Conservation (phyloP, 1,284 basidiomycete species). For the Entoloma clypeatum region DNA sequence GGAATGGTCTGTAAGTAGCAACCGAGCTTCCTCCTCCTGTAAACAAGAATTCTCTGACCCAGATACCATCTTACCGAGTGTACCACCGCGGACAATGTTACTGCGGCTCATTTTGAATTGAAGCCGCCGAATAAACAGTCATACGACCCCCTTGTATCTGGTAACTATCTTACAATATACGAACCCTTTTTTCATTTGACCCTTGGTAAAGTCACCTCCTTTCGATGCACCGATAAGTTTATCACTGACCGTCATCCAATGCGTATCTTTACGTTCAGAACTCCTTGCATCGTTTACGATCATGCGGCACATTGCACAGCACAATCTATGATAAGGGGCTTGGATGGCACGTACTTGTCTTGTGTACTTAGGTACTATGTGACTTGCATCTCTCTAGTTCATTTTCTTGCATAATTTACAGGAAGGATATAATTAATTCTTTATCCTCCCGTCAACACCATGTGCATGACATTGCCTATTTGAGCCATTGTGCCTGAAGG, state of each 20-base stretch:
- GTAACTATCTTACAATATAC: conserved; percentile 60
- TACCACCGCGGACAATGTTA: conserved; percentile 45
- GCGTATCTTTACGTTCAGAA: conserved; percentile 37
- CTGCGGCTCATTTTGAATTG: conserved; percentile 60
- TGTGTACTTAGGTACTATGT: no score
- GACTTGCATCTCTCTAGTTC: no score
- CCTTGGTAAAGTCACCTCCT: conserved; percentile 39
- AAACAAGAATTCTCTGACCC: conserved; percentile 9
- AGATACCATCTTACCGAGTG: conserved; percentile 39
- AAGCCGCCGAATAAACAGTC: conserved; percentile 47
- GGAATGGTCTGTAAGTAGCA: conserved; percentile 62
- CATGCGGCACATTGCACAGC: conserved; percentile 58
- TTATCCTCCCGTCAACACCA: no score
- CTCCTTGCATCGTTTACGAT: conserved; percentile 59
- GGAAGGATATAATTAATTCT: no score
- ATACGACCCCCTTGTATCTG: conserved; percentile 50
- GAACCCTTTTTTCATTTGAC: conserved; percentile 53
- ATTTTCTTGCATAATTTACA: no score
- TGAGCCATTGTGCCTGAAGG: no score
- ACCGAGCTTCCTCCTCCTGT: conserved; percentile 2
- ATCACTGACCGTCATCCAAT: conserved; percentile 6
- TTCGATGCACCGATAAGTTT: no score
- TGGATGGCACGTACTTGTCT: no score
- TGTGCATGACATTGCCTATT: no score
- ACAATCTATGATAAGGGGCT: conserved; percentile 42